Evolutionary conservation across 192 early-diverging fungal species (phyloP), one percentile per base, ranked within the genome.

Genomic region (Chytriomyces confervae): DNA sequence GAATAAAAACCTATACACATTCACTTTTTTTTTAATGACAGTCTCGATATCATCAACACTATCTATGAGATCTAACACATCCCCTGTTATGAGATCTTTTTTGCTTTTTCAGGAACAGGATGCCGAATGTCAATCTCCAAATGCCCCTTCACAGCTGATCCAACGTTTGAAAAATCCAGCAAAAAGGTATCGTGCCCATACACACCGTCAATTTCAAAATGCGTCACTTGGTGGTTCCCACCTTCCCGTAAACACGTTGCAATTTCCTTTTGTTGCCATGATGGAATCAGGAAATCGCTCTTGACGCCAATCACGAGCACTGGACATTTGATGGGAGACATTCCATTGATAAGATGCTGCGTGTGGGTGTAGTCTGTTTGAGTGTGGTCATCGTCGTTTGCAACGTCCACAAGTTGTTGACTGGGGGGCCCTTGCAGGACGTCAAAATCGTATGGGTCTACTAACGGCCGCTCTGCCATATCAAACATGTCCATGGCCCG

Each of bases 131-230:
- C 53, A 63, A 69, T 84, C 69, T 88, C 86, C 50, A 88, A 57
- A 79, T 88, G 86, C 2, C 97, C 97, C 85, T 97, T 97, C 72
- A 99, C 91, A 11, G 97, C 97, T 36, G 93, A 92, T 29, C 97
- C 97, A 43, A 98, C 93, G 66, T 93, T 95, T 66, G 92, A 89
- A 20, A 90, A 81, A 80, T 97, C 96, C 72, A 98, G 94, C 77
- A 98, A 86, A 79, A 98, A 98, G 5, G 97, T 97, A 75, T 99
- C 97, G 77, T 99, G 97, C 7, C 97, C 97, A 82, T 95, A 99
- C 86, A 96, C 91, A 47, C 95, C 93, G 81, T 97, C 97, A 5
- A 98, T 88, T 85, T 98, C 97, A 76, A 97, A 99, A 80, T 97
- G 97, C 6, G 97, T 97, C 7, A 99, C 96, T 24, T 86, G 82